Percentiles rank a stretch among this genome's conserved stretches.
Conservation (phyloP, 306 rosid species). For the Quercus robur region DNA sequence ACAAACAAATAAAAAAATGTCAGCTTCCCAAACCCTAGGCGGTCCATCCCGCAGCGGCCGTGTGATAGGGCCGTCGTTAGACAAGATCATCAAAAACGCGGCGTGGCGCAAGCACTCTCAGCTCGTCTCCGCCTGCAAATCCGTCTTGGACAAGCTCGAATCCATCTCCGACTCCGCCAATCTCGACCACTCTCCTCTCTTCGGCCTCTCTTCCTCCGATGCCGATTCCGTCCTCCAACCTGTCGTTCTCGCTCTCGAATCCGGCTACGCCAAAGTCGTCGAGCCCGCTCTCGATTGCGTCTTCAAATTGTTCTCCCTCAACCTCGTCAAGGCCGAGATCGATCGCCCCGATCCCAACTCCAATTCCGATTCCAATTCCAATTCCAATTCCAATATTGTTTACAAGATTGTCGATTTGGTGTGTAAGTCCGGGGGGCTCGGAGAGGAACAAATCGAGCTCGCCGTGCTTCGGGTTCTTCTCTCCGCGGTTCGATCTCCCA, state of each 20-base stretch:
- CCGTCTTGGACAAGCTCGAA: slow-evolving; percentile 88
- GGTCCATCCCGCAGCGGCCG: slow-evolving; percentile 90
- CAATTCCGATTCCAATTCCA: slow-evolving; percentile 11
- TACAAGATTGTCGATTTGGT: slow-evolving; percentile 62
- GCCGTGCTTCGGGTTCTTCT: slow-evolving; percentile 78
- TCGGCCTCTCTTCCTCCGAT: slow-evolving; percentile 61
- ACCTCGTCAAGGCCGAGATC: slow-evolving; percentile 76
- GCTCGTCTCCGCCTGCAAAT: slow-evolving; percentile 86
- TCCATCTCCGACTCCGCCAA: slow-evolving; percentile 42
- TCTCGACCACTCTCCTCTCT: slow-evolving; percentile 50
- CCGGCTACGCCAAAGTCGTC: slow-evolving; percentile 78
- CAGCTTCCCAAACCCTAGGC: slow-evolving; percentile 88
- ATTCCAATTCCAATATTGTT: background rate
- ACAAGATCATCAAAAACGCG: slow-evolving; percentile 92
- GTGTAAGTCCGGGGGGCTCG: slow-evolving; percentile 76
- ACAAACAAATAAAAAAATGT: slow-evolving; percentile 40
- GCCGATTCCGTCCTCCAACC: slow-evolving; percentile 78
- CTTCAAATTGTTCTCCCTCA: slow-evolving; percentile 84
- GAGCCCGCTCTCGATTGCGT: slow-evolving; percentile 96
- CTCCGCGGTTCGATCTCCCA: slow-evolving; percentile 77
- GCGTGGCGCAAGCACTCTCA: slow-evolving; percentile 99
- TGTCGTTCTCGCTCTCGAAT: slow-evolving; percentile 70
- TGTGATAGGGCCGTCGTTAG: slow-evolving; percentile 83
- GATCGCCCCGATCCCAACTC: slow-evolving; percentile 36
- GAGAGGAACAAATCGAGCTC: slow-evolving; percentile 81